Evolutionary conservation across 495 filamentous ascomycete genomes (phyloP), one percentile per base, ranked within the genome.

Genomic region (Pyronema domesticum): DNA sequence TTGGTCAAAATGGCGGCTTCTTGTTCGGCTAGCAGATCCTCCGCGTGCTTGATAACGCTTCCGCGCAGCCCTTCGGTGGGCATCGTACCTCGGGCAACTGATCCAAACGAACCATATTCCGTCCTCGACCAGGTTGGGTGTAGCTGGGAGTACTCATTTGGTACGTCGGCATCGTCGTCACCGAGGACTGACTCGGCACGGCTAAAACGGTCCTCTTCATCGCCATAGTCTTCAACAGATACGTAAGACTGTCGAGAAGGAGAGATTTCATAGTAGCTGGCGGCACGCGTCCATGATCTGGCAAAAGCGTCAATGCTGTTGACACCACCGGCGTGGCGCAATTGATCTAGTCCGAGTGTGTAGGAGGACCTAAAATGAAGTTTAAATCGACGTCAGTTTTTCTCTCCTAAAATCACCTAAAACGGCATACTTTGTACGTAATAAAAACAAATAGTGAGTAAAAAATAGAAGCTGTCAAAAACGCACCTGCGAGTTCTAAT

Each of bases 261-360:
- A 13, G 87, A 75, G 48, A 94, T 82, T 65, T 95, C 89, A 23
- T 76, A 74, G 71, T 95, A 98, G 36, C 76, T 80, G 3, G 89
- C 88, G 36, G 91, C 91, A 62, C 91, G 79, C 63, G 86, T 86
- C 87, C 89, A 96, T 59, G 85, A 93, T 45, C 85, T 79, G 46
- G 91, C 84, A 66, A 98, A 98, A 62, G 89, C 95, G 59, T 93
- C 81, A 60, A 96, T 80, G 64, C 84, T 91, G 67, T 98, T 98
- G 48, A 86, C 82, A 33, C 91, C 91, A 40, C 91, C 91, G 10
- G 81, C 84, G 51, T 93, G 80, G 57, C 83, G 74, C 19, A 95
- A 58, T 43, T 75, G 71, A 43, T 76, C 69, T 37, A 89, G 67
- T 37, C 82, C 78, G 63, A 83, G 72, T 42, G 85, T 85, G 60